Evolutionary conservation across 2,329 filamentous ascomycete genomes (phyloP), one percentile per base, ranked within the genome.

Genomic region (Botryosphaeria dothidea): DNA sequence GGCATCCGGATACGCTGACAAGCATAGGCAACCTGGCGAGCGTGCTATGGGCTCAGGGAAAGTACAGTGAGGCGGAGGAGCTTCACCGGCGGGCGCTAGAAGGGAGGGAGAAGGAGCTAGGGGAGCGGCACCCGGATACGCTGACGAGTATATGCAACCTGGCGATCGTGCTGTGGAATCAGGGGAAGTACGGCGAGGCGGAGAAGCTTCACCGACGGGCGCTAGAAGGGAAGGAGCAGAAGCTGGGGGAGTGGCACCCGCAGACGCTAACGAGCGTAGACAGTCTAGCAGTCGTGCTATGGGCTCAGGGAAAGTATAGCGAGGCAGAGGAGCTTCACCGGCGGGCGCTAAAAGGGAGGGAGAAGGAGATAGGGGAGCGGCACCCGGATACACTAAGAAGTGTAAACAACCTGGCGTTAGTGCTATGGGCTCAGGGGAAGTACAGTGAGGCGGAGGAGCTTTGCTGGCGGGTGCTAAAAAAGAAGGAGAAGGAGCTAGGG

Each of bases 41-140:
- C 21, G 23, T 27, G 21, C 23, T 25, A 3, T 2, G 3, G 5
- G 0, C 23, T 49, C 45, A 27, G 13, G 48, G 48, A 15, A 2
- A 19, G 48, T 51, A 31, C 25, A 6, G 1, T 3, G 48, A 51
- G 48, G 27, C 48, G 5, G 48, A 51, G 48, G 6, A 51, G 27
- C 25, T 31, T 5, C 1, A 29, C 7, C 15, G 13, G 7, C 48
- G 15, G 27, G 48, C 5, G 25, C 23, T 31, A 8, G 3, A 51
- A 11, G 15, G 4, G 4, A 21, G 15, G 0, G 9, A 68, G 27
- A n/a, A 29, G 11, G 66, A 64, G n/a, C 46, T 76, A 6, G 48
- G 48, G 1, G 1, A 3, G 9, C 4, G 9, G 25, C 48, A 51
- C 13, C 27, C 13, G 3, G 3, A 51, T 4, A 49, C 21, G 23